Conservation (phyloP, 768 basidiomycete species). For the Asterophora parasitica region DNA sequence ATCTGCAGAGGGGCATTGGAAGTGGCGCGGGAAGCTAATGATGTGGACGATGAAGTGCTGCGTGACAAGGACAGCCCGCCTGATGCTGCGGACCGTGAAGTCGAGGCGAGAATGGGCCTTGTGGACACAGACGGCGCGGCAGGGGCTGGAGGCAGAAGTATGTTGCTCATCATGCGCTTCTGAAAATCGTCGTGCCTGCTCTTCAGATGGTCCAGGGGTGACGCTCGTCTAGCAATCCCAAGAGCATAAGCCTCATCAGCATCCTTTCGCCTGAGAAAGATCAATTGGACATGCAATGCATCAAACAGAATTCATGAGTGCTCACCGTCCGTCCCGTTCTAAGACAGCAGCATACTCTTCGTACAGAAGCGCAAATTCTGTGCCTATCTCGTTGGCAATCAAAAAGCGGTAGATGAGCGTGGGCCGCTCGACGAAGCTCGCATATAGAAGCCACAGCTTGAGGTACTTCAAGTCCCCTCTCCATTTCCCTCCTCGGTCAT, state of each 20-base stretch:
- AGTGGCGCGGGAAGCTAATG: slow-evolving; percentile 28
- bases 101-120: slow-evolving; percentile 33
- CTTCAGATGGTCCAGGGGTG: slow-evolving; percentile 77
- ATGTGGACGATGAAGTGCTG: slow-evolving; percentile 11
- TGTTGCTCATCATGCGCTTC: slow-evolving; percentile 76
- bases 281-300: slow-evolving; percentile 8
- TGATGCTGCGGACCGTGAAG: slow-evolving; percentile 31
- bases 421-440: slow-evolving; percentile 86
- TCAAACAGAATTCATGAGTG: slow-evolving; percentile 7
- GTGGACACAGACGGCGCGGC: slow-evolving; percentile 23
- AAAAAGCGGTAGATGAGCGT: slow-evolving; percentile 87
- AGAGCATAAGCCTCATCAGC: slow-evolving; percentile 90
- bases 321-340: slow-evolving; percentile 78
- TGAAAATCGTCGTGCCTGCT: slow-evolving; percentile 82
- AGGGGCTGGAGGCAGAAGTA: slow-evolving; percentile 34
- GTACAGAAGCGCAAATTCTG: slow-evolving; percentile 74
- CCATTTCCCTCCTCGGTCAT: slow-evolving; percentile 70
- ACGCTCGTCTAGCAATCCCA: slow-evolving; percentile 79
- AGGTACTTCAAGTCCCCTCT: slow-evolving; percentile 80
- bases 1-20: slow-evolving; percentile 61
- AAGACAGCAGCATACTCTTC: slow-evolving; percentile 88
- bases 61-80: slow-evolving; percentile 20
- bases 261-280: slow-evolving; percentile 59
- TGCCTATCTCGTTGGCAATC: slow-evolving; percentile 88
- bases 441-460: slow-evolving; percentile 92